Evolutionary conservation across 75 land plant species (phyloP), one percentile per base, ranked within the genome.

Genomic region (Adiantum capillusveneris): DNA sequence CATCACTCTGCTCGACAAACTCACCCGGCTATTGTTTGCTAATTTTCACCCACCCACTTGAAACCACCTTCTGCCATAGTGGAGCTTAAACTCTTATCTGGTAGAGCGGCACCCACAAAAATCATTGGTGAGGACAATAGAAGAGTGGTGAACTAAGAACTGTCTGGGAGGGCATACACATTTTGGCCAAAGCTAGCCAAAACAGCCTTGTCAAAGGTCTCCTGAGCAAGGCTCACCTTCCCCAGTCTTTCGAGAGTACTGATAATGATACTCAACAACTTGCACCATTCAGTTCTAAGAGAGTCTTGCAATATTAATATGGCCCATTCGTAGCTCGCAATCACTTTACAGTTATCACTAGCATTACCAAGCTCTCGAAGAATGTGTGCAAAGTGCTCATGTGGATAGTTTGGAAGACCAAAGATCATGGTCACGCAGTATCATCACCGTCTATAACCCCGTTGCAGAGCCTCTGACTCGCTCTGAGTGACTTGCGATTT

Each of bases 161-260:
- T n/a, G n/a, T n/a, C n/a, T n/a, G n/a, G n/a, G n/a, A n/a, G n/a
- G 0, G 84, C 85, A 43, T 70, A 94, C 44, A 90, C 91, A 28
- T 82, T 84, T 29, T 79, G 78, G 2, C 96, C 98, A 68, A 81
- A 89, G 9, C 98, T 96, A n/a, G 68, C 76, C 17, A 22, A 44
- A 7, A 60, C 39, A 9, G 85, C 90, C 13, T 46, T 48, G 11
- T 83, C 78, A 26, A 93, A 93, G 3, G 73, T 76, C 28, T 67
- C 59, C 70, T 60, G 76, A 18, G 98, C 98, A 42, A 83, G 59
- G 17, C 81, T 96, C 31, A 81, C 80, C 36, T 75, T 76, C 1
- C 96, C 96, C 43, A 89, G 63, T 30, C 89, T 78, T 31, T 96
- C 98, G 21, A 93, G 75, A 29, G 68, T 72, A 49, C 90, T 85